Conservation (phyloP, 2,329 filamentous ascomycete genomes). For the Microdochium trichocladiopsis region DNA sequence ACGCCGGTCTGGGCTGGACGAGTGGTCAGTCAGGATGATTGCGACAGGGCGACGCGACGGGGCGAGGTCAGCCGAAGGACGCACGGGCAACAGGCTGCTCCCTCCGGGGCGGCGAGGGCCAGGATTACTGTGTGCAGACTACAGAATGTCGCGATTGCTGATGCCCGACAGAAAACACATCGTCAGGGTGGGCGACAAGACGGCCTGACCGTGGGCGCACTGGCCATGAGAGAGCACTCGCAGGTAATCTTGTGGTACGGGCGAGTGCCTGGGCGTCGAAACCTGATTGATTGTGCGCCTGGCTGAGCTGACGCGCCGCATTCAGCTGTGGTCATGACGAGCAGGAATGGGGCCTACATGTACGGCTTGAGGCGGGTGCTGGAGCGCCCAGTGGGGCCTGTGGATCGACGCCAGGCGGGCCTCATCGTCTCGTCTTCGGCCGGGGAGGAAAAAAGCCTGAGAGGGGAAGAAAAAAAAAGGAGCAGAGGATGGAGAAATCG, state of each 20-base stretch:
- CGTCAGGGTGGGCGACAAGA: not conserved
- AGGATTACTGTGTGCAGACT: no score
- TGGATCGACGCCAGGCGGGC: not conserved
- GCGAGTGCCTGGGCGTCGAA: no score
- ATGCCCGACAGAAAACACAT: not conserved
- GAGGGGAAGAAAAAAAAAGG: not conserved
- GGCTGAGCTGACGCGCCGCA: not conserved
- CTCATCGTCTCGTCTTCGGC: not conserved
- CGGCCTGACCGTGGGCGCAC: not conserved
- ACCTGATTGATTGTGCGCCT: not conserved
- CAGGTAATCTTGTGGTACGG: not conserved
- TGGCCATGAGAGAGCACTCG: not conserved
- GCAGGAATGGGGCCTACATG: no score
- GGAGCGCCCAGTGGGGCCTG: not conserved
- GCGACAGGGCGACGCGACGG: not conserved
- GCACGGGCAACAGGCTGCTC: not conserved
- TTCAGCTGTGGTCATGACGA: not conserved
- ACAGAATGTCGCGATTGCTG: not conserved
- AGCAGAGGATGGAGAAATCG: not conserved
- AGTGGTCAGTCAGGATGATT: constrained; percentile 1
- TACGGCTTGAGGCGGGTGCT: no score
- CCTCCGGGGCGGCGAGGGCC: not conserved
- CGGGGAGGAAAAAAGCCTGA: no score
- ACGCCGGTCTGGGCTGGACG: no score
- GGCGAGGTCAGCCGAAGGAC: not conserved